These are phyloP conservation scores for Eucalyptus fibrosa DNA, from an alignment of 345 rosid genomes.

Conservation along the genomic window DNA sequence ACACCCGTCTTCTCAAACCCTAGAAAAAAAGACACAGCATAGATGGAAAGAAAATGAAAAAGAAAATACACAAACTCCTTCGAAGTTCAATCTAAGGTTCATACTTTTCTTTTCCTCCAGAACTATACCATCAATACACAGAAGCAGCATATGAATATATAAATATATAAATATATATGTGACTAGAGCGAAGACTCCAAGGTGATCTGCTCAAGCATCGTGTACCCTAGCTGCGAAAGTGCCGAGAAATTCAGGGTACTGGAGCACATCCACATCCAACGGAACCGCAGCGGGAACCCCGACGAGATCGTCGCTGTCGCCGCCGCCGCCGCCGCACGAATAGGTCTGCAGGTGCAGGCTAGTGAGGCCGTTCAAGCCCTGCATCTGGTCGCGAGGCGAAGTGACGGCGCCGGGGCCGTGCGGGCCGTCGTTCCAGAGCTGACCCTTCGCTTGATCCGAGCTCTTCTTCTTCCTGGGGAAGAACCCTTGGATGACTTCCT, in stretches of 20 bases:
- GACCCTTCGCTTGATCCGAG: neutral
- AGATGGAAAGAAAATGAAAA: neutral
- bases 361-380: neutral
- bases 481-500: conserved; percentile 78
- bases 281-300: neutral
- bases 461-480: conserved; percentile 18
- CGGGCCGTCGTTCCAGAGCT: neutral
- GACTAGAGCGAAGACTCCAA: neutral
- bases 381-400: neutral
- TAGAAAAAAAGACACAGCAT: neutral
- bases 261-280: neutral
- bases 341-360: neutral
- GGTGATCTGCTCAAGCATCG: neutral
- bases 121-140: neutral
- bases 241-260: neutral
- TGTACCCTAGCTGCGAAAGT: neutral
- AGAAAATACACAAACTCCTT: neutral
- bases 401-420: neutral
- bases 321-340: neutral
- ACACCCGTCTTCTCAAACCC: neutral
- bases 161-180: neutral
- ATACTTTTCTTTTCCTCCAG: neutral
- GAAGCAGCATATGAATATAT: neutral
- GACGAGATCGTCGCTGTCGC: neutral
- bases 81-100: neutral